Evolutionary conservation across 2,329 filamentous ascomycete genomes (phyloP).

Genomic region (Alternaria hordeiaustralica): DNA sequence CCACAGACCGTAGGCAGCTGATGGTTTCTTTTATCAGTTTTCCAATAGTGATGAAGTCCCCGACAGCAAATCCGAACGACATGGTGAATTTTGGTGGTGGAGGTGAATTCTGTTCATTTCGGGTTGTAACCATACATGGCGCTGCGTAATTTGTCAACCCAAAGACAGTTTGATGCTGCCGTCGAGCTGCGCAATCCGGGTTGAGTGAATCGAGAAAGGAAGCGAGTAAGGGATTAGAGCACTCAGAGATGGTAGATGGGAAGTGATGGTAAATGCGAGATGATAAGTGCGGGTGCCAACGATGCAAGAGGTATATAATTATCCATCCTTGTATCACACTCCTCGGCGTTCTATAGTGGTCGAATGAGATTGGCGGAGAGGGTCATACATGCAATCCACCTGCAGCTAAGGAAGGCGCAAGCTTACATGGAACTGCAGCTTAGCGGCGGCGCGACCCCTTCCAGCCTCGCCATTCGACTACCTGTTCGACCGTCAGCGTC

Average conservation of each 20-base stretch:
- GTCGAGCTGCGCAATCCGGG: neutral
- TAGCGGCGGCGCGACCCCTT: neutral
- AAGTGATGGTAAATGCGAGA: neutral
- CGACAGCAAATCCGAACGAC: neutral
- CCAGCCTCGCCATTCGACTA: neutral
- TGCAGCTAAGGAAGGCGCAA: neutral
- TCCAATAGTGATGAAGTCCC: neutral
- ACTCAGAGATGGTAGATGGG: accelerated
- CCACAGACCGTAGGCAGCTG: neutral
- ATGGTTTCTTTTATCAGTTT: neutral
- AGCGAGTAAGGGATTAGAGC: neutral
- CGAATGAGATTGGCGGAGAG: neutral
- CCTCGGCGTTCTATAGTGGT: neutral
- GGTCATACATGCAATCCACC: neutral
- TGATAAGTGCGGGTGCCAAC: neutral
- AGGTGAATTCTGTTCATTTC: neutral
- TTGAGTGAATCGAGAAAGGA: neutral
- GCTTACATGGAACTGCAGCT: neutral
- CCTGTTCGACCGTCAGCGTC: neutral
- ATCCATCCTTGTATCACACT: accelerated
- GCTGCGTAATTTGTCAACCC: accelerated
- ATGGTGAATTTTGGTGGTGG: neutral
- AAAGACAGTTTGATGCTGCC: neutral
- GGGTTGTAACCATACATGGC: neutral
- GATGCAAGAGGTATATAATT: neutral